Percentiles rank a stretch among this genome's conserved stretches.
These are phyloP conservation scores for Auriscalpium microsporum DNA, from an alignment of 768 basidiomycete species.

Conservation along the genomic window DNA sequence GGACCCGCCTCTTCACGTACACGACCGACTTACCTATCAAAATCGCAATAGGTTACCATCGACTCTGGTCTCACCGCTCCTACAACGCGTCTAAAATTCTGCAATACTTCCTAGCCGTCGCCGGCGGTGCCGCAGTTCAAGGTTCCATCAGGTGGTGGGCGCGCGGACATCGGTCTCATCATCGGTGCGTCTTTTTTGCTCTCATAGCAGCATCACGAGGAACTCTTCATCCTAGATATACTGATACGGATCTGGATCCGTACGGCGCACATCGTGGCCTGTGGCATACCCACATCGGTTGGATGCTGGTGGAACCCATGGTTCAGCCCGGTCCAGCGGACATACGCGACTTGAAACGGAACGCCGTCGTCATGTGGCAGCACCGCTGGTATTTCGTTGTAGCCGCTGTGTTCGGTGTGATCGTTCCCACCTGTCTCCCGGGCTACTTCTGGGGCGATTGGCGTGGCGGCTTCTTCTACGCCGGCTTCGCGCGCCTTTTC, in stretches of 20 bases:
- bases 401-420: constrained; percentile 35
- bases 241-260: constrained; percentile 51
- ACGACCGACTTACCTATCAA: constrained; percentile 7
- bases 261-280: constrained; percentile 47
- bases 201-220: not conserved
- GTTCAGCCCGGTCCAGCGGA: constrained; percentile 41
- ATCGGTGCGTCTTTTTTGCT: constrained; percentile 21
- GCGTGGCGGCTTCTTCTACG: constrained; percentile 44
- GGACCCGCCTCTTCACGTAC: not conserved
- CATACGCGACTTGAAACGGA: constrained; percentile 37
- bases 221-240: constrained; percentile 19
- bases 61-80: constrained; percentile 47
- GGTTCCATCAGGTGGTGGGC: constrained; percentile 54
- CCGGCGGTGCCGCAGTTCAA: constrained; percentile 42
- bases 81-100: constrained; percentile 42
- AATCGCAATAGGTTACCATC: constrained; percentile 39
- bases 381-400: constrained; percentile 38
- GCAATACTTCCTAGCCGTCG: constrained; percentile 37
- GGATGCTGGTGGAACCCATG: constrained; percentile 46
- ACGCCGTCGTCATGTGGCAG: constrained; percentile 44
- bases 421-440: constrained; percentile 39
- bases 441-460: constrained; percentile 47
- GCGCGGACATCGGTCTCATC: constrained; percentile 45
- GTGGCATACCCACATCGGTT: constrained; percentile 39
- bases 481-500: constrained; percentile 37